Base-by-base conservation (phyloP, 148 eudicot species). In the Chenopodium quinoa region DNA sequence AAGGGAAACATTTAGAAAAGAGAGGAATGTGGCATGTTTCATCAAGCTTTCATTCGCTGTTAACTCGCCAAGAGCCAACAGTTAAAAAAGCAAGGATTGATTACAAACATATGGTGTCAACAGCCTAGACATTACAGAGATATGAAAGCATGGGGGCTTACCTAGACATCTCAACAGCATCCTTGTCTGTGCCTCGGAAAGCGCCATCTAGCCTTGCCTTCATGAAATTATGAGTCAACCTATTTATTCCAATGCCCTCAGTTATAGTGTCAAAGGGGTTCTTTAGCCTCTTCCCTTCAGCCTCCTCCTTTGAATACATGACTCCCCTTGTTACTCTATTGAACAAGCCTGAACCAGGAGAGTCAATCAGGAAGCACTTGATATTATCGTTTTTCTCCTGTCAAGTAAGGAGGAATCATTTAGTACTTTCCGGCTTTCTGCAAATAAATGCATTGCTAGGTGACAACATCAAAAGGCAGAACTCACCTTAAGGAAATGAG, bases 131-230 rank as follows among this genome's bases (percentile, higher is more conserved):
- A n/a, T 7, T 23, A n/a, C 1, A 23, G n/a, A 40, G 63, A 9
- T 2, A 25, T n/a, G 3, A 75, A 81, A 46, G 27, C 48, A 76
- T 34, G n/a, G n/a, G 75, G 66, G 50, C 90, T 78, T 74, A 93
- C 99, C 99, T 96, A 75, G 99, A 96, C 98, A 96, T 96, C 89
- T 96, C 99, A 81, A 93, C 98, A 80, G 99, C 99, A 75, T 96
- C 98, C 88, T 74, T 82, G 80, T 96, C 99, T 19, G 97, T 88
- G 83, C 99, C 99, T 73, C 88, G 90, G 79, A 93, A 93, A 83
- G 98, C 99, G 19, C 97, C 99, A 89, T 96, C 97, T 65, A 96
- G 91, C 84, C 90, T 86, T 40, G 95, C 99, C 90, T 86, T 83
- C 86, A 88, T 87, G 82, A 96, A 96, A 87, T 96, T 96, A 83